Evolutionary conservation across 2,329 filamentous ascomycete genomes (phyloP).

Genomic region (Ophiostoma quercus): DNA sequence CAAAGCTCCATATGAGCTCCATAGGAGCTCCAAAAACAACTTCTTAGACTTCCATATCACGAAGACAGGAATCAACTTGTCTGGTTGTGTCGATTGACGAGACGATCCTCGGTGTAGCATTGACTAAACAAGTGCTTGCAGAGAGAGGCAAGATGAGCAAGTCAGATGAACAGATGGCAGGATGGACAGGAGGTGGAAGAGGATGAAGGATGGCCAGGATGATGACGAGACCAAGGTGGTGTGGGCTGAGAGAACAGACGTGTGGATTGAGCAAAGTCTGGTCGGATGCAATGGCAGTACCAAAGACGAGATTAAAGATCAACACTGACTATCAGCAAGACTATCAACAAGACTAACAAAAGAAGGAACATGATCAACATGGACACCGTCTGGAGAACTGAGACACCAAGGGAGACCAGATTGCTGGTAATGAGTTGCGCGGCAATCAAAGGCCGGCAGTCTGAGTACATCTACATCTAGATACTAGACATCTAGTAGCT

Average conservation of each 20-base stretch:
- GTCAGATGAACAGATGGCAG: neutral
- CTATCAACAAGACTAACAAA: too few relatives aligned
- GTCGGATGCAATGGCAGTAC: neutral
- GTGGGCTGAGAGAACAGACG: neutral
- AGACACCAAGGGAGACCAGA: neutral
- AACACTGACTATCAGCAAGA: neutral
- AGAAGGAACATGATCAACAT: neutral
- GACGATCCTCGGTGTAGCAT: neutral
- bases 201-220: neutral
- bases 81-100: neutral
- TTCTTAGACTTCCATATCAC: neutral
- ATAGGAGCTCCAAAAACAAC: neutral
- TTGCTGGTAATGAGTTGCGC: neutral
- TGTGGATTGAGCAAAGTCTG: neutral
- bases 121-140: neutral
- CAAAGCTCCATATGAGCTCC: neutral
- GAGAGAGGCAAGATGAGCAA: neutral
- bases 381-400: neutral
- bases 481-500: neutral
- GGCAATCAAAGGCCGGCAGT: neutral
- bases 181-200: neutral
- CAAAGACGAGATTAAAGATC: neutral
- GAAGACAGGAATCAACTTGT: neutral
- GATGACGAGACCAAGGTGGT: constrained; percentile 4
- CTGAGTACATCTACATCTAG: neutral